phyloP scores from a whole-genome alignment of 305 asterid species.

The Fraxinus platypoda region DNA sequence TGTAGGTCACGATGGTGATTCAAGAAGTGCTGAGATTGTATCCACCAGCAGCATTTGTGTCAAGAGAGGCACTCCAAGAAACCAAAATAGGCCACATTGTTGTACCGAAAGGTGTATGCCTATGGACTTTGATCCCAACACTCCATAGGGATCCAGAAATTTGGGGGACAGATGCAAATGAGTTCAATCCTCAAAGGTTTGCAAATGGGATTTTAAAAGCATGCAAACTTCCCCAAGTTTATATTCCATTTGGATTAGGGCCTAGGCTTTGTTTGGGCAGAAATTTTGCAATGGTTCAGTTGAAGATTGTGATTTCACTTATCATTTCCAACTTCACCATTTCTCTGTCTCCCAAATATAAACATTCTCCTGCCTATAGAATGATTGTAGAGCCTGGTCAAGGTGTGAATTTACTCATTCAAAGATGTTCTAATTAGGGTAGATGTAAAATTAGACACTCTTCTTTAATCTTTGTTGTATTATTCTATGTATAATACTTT shows the following conservation, averaged over 20 bases:
- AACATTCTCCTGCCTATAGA: slow-evolving; percentile 64
- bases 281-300: slow-evolving; percentile 62
- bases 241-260: slow-evolving; percentile 76
- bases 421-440: slow-evolving; percentile 15
- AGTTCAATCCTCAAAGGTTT: slow-evolving; percentile 75
- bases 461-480: neutral
- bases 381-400: slow-evolving; percentile 90
- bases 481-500: neutral
- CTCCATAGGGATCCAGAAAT: slow-evolving; percentile 66
- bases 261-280: slow-evolving; percentile 74
- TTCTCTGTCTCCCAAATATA: slow-evolving; percentile 69
- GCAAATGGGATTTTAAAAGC: slow-evolving; percentile 59
- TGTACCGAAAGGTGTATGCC: slow-evolving; percentile 76
- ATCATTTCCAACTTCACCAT: slow-evolving; percentile 55
- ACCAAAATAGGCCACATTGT: slow-evolving; percentile 52
- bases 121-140: slow-evolving; percentile 80
- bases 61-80: slow-evolving; percentile 80
- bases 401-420: slow-evolving; percentile 57
- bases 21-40: slow-evolving; percentile 74
- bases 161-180: slow-evolving; percentile 69
- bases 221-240: slow-evolving; percentile 66
- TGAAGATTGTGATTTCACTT: slow-evolving; percentile 50
- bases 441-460: neutral
- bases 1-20: slow-evolving; percentile 72
- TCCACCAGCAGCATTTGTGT: slow-evolving; percentile 87